Percentiles rank a stretch among this genome's conserved stretches.
phyloP scores from a whole-genome alignment of 2,329 filamentous ascomycete genomes.

The Pyricularia grisea region DNA sequence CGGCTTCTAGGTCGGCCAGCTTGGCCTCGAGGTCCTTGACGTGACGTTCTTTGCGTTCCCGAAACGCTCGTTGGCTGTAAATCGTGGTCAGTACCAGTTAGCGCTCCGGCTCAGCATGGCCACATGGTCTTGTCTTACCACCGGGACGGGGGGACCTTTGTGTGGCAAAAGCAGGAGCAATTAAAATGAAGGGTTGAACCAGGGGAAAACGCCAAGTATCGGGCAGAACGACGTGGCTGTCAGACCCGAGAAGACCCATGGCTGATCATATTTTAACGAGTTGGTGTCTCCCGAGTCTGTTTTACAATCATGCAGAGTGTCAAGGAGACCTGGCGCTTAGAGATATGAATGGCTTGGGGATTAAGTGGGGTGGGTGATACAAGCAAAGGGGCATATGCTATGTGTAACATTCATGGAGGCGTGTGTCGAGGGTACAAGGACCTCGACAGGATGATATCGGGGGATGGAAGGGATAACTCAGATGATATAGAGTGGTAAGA shows the following conservation, averaged over 20 bases:
- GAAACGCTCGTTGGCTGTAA: slow-evolving; percentile 81
- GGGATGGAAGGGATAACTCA: neutral
- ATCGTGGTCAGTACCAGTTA: neutral
- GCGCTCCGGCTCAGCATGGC: neutral
- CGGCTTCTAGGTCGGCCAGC: slow-evolving; percentile 66
- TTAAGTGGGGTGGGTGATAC: neutral
- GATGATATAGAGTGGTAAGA: neutral
- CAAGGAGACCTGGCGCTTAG: neutral
- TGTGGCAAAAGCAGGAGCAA: neutral
- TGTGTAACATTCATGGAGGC: neutral
- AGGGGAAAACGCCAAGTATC: neutral
- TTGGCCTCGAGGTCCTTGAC: slow-evolving; percentile 89
- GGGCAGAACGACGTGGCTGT: neutral
- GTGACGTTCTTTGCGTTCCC: slow-evolving; percentile 84
- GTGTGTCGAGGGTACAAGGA: neutral
- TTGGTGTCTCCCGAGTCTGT: neutral
- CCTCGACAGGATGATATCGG: neutral
- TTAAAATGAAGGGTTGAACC: neutral
- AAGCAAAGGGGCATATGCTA: neutral
- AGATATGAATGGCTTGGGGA: neutral
- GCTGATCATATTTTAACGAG: neutral
- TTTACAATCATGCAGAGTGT: neutral
- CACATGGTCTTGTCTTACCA: neutral
- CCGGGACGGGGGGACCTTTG: neutral
- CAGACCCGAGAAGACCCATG: neutral